Percentiles rank a stretch among this genome's conserved stretches.
Evolutionary conservation across 345 rosid genomes (phyloP).

Genomic region (Sisymbrium irio): DNA sequence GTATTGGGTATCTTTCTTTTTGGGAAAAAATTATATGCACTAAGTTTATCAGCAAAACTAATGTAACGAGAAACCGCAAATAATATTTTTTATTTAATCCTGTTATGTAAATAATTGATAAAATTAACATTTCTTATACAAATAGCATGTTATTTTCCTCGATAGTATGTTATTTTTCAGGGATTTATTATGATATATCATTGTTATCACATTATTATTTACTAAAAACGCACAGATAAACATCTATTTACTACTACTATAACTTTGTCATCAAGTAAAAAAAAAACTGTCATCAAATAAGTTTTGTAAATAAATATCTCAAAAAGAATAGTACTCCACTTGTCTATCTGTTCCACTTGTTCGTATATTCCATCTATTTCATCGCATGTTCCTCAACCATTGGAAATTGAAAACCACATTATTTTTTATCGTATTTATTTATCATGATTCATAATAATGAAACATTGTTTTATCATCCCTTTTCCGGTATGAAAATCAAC

Average conservation of each 20-base stretch:
- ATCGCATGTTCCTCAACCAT: neutral
- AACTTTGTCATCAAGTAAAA: neutral
- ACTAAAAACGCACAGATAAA: too few species aligned
- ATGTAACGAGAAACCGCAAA: neutral
- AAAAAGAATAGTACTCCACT: too few species aligned
- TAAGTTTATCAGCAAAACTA: neutral
- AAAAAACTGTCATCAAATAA: too few species aligned
- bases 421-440: neutral
- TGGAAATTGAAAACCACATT: neutral
- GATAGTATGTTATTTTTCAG: neutral
- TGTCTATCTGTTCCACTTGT: slow-evolving; percentile 20
- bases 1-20: neutral
- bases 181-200: neutral
- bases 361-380: neutral
- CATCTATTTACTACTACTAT: neutral
- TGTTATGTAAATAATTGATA: neutral
- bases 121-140: neutral
- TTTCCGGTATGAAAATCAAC: neutral
- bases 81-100: too few species aligned
- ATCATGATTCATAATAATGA: neutral
- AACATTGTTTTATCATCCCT: too few species aligned
- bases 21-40: neutral
- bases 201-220: neutral
- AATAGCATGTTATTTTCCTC: neutral
- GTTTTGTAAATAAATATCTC: too few species aligned